Conservation (phyloP, 257 asterid species). For the Solanum tarapatanum region DNA sequence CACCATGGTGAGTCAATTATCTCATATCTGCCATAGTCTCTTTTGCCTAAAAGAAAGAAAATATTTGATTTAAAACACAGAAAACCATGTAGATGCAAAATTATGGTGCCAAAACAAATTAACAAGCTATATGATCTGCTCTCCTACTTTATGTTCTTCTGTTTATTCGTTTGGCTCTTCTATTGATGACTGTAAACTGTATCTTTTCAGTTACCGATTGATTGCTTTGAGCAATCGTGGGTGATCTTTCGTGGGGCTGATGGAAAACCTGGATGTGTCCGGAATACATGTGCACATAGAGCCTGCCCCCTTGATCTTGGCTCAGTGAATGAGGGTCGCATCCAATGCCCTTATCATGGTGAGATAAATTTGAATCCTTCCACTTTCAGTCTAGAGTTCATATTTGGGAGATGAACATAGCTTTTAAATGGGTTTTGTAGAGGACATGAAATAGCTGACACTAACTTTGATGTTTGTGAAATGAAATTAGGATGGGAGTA, state of each 20-base stretch:
- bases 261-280: conserved; percentile 88
- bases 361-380: conserved; percentile 6
- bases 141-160: not conserved
- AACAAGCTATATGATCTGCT: not conserved
- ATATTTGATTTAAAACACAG: not conserved
- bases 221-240: conserved; percentile 95
- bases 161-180: not conserved
- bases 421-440: not conserved
- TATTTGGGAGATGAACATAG: not conserved
- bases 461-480: not conserved
- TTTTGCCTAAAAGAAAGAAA: not conserved
- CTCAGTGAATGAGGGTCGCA: conserved; percentile 80
- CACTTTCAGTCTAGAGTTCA: not conserved
- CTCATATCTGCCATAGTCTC: not conserved
- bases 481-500: conserved; percentile 80
- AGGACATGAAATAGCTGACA: not conserved
- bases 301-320: conserved; percentile 95
- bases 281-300: conserved; percentile 86
- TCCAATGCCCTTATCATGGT: conserved; percentile 94
- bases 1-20: conserved; percentile 56
- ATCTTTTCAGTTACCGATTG: conserved; percentile 59
- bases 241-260: conserved; percentile 86
- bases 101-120: not conserved
- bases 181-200: not conserved
- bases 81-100: not conserved